These are phyloP conservation scores for Gnomoniopsis sp. DNA, from an alignment of 2,329 filamentous ascomycete genomes.

Conservation along the genomic window DNA sequence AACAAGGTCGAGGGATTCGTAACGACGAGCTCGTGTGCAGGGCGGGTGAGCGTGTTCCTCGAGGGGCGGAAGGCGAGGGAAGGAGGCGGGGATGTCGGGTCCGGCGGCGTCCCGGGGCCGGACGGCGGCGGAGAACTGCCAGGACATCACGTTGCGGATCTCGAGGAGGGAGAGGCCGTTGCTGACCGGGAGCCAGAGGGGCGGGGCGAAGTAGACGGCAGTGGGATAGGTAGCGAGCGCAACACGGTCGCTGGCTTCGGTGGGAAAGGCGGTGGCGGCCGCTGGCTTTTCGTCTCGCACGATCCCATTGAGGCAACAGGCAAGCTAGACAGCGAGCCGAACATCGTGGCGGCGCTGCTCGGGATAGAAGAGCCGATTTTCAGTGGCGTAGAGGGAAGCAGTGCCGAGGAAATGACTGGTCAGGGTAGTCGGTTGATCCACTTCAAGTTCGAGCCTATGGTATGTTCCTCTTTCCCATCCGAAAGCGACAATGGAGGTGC, in stretches of 20 bases:
- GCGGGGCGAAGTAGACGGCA: slow-evolving; percentile 42
- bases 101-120: slow-evolving; percentile 15
- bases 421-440: slow-evolving; percentile 58
- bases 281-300: slow-evolving; percentile 88
- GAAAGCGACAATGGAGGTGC: background rate
- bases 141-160: slow-evolving; percentile 11
- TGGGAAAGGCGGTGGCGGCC: slow-evolving; percentile 80
- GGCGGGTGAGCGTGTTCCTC: slow-evolving; percentile 80
- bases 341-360: slow-evolving; percentile 30
- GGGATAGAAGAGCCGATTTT: slow-evolving; percentile 32
- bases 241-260: slow-evolving; percentile 59
- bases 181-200: slow-evolving; percentile 1
- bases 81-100: slow-evolving; percentile 14
- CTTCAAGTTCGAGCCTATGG: slow-evolving; percentile 95
- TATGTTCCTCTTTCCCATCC: slow-evolving; percentile 37
- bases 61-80: slow-evolving; percentile 61
- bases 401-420: slow-evolving; percentile 21
- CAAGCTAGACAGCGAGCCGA: slow-evolving; percentile 19
- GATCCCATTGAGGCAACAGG: slow-evolving; percentile 52
- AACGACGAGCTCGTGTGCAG: slow-evolving; percentile 91
- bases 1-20: slow-evolving; percentile 73
- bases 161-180: background rate
- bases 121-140: slow-evolving; percentile 20
- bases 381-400: slow-evolving; percentile 17
- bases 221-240: slow-evolving; percentile 17